phyloP scores from a whole-genome alignment of 140 eudicot species.

The Oenanthe javanica region DNA sequence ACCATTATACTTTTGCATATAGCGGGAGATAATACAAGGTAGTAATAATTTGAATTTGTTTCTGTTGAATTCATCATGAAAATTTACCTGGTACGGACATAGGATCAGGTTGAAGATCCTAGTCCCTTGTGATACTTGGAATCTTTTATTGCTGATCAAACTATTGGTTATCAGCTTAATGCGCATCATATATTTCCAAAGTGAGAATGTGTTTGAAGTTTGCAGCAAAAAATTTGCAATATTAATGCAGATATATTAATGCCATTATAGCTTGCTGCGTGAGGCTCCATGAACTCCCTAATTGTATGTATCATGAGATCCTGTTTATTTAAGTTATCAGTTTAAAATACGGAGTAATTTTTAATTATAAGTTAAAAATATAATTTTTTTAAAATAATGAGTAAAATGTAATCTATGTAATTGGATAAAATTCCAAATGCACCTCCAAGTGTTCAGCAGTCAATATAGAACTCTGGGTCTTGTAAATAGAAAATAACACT shows the following conservation, averaged over 20 bases:
- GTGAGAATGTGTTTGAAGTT: neutral
- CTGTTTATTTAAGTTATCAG: no score
- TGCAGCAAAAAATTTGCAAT: neutral
- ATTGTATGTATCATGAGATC: no score
- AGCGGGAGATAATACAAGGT: neutral
- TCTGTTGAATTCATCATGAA: neutral
- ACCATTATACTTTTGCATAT: neutral
- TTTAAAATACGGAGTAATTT: no score
- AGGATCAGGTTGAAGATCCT: neutral
- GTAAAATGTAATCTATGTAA: no score
- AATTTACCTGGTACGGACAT: neutral
- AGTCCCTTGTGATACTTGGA: neutral
- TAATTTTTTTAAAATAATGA: no score
- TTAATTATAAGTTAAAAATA: no score
- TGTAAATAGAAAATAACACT: no score
- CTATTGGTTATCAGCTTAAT: neutral
- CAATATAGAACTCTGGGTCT: no score
- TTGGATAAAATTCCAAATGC: no score
- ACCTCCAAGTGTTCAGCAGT: no score
- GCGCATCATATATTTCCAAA: neutral
- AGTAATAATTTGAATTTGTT: neutral
- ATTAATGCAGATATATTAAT: neutral
- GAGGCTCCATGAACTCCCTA: no score
- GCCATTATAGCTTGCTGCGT: no score
- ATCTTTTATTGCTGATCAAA: neutral